Evolutionary conservation across 768 basidiomycete species (phyloP).

Genomic region (Hydnomerulius pinastri): DNA sequence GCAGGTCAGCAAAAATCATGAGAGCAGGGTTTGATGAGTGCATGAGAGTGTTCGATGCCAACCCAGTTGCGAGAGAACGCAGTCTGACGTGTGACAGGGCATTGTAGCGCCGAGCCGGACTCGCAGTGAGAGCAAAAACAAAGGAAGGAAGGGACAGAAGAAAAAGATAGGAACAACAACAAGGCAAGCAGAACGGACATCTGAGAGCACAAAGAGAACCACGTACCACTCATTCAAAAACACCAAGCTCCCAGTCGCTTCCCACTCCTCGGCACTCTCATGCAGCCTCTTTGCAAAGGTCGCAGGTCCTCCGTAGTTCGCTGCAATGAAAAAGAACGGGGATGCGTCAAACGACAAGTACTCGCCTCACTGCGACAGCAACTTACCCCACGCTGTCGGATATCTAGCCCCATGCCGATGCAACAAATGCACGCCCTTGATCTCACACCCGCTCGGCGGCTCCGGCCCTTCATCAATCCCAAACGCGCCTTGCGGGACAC

Average conservation of each 20-base stretch:
- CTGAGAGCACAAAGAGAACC: slow-evolving; percentile 6
- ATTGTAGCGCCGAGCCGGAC: too few species aligned
- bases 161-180: too few species aligned
- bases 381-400: slow-evolving; percentile 65
- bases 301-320: slow-evolving; percentile 62
- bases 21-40: not conserved
- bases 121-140: too few species aligned
- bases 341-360: too few species aligned
- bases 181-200: not conserved
- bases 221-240: slow-evolving; percentile 85
- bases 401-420: slow-evolving; percentile 84
- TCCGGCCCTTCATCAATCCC: slow-evolving; percentile 73
- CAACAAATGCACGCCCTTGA: slow-evolving; percentile 77
- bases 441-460: slow-evolving; percentile 64
- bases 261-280: slow-evolving; percentile 57
- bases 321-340: too few species aligned
- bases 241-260: slow-evolving; percentile 59
- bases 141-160: too few species aligned
- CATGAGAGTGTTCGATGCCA: too few species aligned
- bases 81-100: too few species aligned
- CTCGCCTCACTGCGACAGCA: too few species aligned
- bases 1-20: not conserved
- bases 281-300: slow-evolving; percentile 59
- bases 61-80: too few species aligned
- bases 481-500: slow-evolving; percentile 62